A percentile compares a stretch with the other conserved stretches of the same genome.
phyloP scores from a whole-genome alignment of 192 early-diverging fungal species.

The Coemansia sp. region DNA sequence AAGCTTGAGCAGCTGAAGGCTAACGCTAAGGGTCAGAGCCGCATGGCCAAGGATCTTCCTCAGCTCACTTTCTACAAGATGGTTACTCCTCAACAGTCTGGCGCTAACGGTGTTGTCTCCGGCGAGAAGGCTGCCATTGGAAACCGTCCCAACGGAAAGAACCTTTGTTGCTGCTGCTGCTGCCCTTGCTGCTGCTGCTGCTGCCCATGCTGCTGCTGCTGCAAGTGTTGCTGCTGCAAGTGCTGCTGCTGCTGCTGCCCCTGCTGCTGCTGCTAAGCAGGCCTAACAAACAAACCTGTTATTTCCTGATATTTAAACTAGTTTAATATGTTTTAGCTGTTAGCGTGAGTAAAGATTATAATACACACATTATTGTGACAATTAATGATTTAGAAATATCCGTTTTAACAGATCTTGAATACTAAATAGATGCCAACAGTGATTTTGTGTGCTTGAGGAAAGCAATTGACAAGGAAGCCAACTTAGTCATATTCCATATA shows the following conservation, averaged over 20 bases:
- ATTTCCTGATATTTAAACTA: neutral
- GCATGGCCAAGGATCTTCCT: constrained; percentile 16
- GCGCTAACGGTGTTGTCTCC: constrained; percentile 8
- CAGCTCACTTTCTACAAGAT: constrained; percentile 40
- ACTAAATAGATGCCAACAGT: no score
- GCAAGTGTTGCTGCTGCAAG: constrained; percentile 30
- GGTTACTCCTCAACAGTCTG: constrained; percentile 19
- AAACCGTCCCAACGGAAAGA: constrained; percentile 42
- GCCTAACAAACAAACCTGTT: neutral
- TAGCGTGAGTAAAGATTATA: no score
- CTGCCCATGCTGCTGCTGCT: constrained; percentile 41
- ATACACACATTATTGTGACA: no score
- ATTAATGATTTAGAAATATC: no score
- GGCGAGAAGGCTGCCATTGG: constrained; percentile 21
- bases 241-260: constrained; percentile 38
- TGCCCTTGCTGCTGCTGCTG: constrained; percentile 38
- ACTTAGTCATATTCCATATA: no score
- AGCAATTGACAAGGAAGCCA: no score
- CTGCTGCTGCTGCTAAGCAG: constrained; percentile 23
- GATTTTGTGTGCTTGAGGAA: no score
- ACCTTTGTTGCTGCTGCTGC: constrained; percentile 47
- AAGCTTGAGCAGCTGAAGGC: constrained; percentile 23
- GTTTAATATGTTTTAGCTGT: neutral
- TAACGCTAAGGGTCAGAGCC: constrained; percentile 34
- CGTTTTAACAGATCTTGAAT: no score